phyloP scores from a whole-genome alignment of 2,329 filamentous ascomycete species.

The Alternaria infectoria region DNA sequence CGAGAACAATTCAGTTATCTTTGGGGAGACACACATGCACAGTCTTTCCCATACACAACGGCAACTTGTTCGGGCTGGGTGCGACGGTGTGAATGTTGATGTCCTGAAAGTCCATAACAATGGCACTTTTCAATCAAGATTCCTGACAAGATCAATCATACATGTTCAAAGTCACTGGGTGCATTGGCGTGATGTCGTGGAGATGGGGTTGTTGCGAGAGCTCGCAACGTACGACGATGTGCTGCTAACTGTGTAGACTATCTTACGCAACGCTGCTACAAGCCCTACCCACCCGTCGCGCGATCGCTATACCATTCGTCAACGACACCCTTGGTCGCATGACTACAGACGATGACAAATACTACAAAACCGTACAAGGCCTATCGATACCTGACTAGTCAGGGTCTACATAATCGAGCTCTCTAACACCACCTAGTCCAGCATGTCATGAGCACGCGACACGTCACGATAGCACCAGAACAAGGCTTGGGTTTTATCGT shows the following conservation, averaged over 20 bases:
- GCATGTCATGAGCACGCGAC: neutral
- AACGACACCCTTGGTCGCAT: neutral
- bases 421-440: neutral
- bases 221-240: neutral
- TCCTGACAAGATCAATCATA: constrained; percentile 48
- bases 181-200: constrained; percentile 1
- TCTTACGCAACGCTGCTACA: neutral
- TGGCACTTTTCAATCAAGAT: constrained; percentile 47
- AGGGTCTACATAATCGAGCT: neutral
- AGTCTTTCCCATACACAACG: constrained; percentile 39
- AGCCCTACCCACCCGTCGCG: neutral
- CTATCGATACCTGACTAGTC: neutral
- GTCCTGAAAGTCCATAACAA: constrained; percentile 46
- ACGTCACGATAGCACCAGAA: neutral
- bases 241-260: neutral
- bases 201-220: neutral
- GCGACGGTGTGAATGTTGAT: constrained; percentile 44
- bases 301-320: neutral
- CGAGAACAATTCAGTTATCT: constrained; percentile 30
- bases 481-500: neutral
- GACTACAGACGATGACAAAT: neutral
- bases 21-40: constrained; percentile 37
- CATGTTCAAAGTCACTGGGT: constrained; percentile 36
- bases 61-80: constrained; percentile 46
- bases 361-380: neutral